Evolutionary conservation across 2,329 filamentous ascomycete genomes (phyloP).

Genomic region (Colletotrichum viniferum): DNA sequence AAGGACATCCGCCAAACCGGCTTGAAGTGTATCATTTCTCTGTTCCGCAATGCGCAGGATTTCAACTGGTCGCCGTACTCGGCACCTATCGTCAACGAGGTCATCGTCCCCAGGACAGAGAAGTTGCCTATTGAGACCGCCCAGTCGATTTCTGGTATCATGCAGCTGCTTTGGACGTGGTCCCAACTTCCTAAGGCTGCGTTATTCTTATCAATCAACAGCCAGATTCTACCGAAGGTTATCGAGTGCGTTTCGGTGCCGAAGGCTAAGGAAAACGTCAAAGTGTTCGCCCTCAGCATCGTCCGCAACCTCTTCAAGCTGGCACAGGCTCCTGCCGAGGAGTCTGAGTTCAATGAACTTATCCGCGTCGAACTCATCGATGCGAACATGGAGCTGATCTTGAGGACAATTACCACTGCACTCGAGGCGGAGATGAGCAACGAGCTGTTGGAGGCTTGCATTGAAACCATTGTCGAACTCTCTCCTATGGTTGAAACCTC

Average conservation of each 20-base stretch:
- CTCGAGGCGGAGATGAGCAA: conserved; percentile 69
- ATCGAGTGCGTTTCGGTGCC: conserved; percentile 73
- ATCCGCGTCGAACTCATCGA: conserved; percentile 62
- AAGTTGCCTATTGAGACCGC: conserved; percentile 85
- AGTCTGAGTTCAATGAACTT: conserved; percentile 59
- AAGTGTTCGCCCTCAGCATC: conserved; percentile 79
- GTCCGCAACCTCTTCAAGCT: conserved; percentile 71
- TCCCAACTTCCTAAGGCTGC: conserved; percentile 70
- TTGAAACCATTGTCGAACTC: conserved; percentile 79
- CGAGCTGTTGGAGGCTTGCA: conserved; percentile 77
- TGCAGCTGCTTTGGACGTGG: conserved; percentile 84
- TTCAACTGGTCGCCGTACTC: conserved; percentile 78
- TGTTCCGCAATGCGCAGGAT: conserved; percentile 75
- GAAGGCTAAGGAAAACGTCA: conserved; percentile 86
- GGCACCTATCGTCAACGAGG: conserved; percentile 71
- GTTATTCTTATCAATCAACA: conserved; percentile 66
- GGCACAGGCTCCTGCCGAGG: conserved; percentile 56
- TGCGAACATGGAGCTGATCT: conserved; percentile 61
- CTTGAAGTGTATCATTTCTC: conserved; percentile 80
- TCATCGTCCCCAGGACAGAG: conserved; percentile 77
- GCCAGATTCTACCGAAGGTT: conserved; percentile 71
- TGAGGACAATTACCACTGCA: conserved; percentile 71
- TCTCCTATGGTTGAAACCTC: conserved; percentile 71
- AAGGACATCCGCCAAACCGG: conserved; percentile 72
- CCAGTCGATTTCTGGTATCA: conserved; percentile 83